Percentiles rank a stretch among this genome's conserved stretches.
Evolutionary conservation across 768 basidiomycete species (phyloP).

Genomic region (Trametopsis cervina): DNA sequence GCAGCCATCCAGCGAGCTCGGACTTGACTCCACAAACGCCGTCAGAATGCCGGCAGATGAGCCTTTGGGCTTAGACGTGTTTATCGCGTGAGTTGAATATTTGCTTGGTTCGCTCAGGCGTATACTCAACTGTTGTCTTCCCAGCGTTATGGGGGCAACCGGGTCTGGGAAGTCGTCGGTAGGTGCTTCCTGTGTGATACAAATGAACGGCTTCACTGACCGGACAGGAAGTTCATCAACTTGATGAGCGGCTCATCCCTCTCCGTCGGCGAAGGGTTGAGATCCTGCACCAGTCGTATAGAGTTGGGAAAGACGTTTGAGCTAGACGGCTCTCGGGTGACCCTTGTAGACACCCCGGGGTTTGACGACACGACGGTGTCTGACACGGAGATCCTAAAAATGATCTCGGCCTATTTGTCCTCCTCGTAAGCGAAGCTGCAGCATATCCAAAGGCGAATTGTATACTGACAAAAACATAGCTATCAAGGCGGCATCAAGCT

Average conservation of each 20-base stretch:
- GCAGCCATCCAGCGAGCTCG: no score
- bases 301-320: constrained; percentile 36
- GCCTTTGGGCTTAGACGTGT: no score
- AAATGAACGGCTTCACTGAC: neutral
- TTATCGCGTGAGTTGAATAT: no score
- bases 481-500: constrained; percentile 13
- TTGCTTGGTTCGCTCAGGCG: no score
- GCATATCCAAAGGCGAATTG: constrained; percentile 1
- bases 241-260: constrained; percentile 41
- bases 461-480: constrained; percentile 15
- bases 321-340: constrained; percentile 34
- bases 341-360: constrained; percentile 54
- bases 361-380: constrained; percentile 44
- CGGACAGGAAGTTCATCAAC: constrained; percentile 43
- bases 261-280: constrained; percentile 36
- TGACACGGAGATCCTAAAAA: constrained; percentile 15
- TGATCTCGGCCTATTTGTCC: constrained; percentile 11
- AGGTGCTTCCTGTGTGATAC: neutral
- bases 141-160: constrained; percentile 20
- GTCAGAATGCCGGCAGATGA: no score
- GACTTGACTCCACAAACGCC: no score
- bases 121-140: no score
- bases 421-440: constrained; percentile 2
- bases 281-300: constrained; percentile 45
- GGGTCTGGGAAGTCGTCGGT: constrained; percentile 19